A percentile compares a stretch with the other conserved stretches of the same genome.
Evolutionary conservation across 768 basidiomycete species (phyloP).

Genomic region (Cystofilobasidium bisporidii): DNA sequence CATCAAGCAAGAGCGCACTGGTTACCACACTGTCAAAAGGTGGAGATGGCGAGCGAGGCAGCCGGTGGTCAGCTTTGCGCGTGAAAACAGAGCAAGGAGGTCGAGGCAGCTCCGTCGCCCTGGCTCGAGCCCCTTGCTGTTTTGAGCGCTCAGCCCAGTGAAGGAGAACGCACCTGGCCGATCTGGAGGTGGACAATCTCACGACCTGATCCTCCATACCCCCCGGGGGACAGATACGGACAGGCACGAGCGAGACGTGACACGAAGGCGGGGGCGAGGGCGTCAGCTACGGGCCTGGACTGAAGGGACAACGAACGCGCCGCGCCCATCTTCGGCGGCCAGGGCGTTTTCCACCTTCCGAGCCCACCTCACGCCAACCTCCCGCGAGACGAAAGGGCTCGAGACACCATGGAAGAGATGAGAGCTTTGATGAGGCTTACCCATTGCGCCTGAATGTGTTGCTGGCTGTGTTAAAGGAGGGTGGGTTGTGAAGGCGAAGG

Average conservation of each 20-base stretch:
- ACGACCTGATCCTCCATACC: slow-evolving; percentile 42
- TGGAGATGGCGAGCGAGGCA: not conserved
- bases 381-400: too few relatives aligned
- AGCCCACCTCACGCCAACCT: too few relatives aligned
- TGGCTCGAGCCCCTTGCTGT: too few relatives aligned
- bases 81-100: slow-evolving; percentile 5
- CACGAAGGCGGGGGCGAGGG: not conserved
- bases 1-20: slow-evolving; percentile 74
- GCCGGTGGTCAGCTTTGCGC: not conserved
- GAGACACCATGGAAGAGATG: too few relatives aligned
- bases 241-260: not conserved
- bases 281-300: not conserved
- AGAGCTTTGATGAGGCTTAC: too few relatives aligned
- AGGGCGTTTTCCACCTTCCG: too few relatives aligned
- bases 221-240: too few relatives aligned
- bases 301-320: too few relatives aligned
- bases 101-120: not conserved
- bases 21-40: slow-evolving; percentile 73
- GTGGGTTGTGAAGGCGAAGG: not conserved
- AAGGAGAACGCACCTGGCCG: slow-evolving; percentile 69
- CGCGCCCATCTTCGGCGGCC: too few relatives aligned
- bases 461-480: not conserved
- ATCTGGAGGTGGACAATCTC: slow-evolving; percentile 99
- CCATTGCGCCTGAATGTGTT: not conserved
- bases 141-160: not conserved